Evolutionary conservation across 805 yeast species (phyloP).

Genomic region (Kluyveromyces siamensis): DNA sequence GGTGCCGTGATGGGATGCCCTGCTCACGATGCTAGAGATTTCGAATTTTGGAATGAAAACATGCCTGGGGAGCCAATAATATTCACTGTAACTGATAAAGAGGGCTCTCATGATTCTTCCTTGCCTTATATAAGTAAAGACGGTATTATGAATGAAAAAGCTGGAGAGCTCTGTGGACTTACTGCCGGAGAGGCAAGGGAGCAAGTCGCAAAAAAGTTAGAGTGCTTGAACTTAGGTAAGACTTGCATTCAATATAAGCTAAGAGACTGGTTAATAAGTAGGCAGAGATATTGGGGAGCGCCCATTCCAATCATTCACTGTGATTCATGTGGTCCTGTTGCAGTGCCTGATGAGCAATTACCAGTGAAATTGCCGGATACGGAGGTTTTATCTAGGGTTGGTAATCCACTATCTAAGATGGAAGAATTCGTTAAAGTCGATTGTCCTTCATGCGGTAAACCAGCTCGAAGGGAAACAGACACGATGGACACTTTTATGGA

Average conservation of each 20-base stretch:
- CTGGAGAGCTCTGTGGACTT: slow-evolving; percentile 45
- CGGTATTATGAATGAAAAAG: slow-evolving; percentile 41
- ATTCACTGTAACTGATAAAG: slow-evolving; percentile 39
- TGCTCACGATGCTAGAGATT: slow-evolving; percentile 82
- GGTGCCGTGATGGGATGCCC: slow-evolving; percentile 99
- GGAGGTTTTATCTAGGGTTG: slow-evolving; percentile 39
- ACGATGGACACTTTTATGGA: slow-evolving; percentile 99
- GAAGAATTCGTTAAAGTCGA: slow-evolving; percentile 59
- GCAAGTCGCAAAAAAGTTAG: slow-evolving; percentile 37
- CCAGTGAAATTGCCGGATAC: slow-evolving; percentile 74
- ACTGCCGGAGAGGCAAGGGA: slow-evolving; percentile 41
- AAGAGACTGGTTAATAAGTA: slow-evolving; percentile 89
- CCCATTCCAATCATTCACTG: slow-evolving; percentile 96
- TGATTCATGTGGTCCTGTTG: slow-evolving; percentile 74
- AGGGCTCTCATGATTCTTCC: slow-evolving; percentile 7
- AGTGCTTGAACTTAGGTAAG: slow-evolving; percentile 34
- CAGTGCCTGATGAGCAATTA: slow-evolving; percentile 80
- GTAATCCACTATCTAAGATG: slow-evolving; percentile 61
- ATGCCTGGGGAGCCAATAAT: slow-evolving; percentile 36
- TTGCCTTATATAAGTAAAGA: slow-evolving; percentile 33
- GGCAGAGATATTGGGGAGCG: slow-evolving; percentile 98
- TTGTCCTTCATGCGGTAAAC: slow-evolving; percentile 73
- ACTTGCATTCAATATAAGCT: slow-evolving; percentile 48
- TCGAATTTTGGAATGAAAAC: slow-evolving; percentile 66
- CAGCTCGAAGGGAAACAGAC: slow-evolving; percentile 85